Evolutionary conservation across 106 monocot genomes (phyloP), one percentile per base, ranked within the genome.

Genomic region (Dendrobium nobile): DNA sequence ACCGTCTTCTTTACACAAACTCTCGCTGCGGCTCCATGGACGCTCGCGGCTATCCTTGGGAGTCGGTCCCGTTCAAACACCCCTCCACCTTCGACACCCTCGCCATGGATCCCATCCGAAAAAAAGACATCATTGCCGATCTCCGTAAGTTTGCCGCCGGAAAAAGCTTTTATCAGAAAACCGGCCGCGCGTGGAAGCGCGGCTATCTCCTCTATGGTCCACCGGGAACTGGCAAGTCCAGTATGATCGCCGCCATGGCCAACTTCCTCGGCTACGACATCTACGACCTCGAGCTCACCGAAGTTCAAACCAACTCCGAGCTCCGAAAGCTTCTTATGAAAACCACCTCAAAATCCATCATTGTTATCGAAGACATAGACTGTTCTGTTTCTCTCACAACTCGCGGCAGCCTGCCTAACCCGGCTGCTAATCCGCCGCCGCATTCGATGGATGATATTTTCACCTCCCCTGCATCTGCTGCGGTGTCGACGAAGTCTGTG

Each of bases 351-450:
- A 91, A 93, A 33, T 96, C 96, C 1, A 89, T 96, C 77, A 96
- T 96, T 18, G 96, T 96, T 28, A 96, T 96, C 48, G 96, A 96
- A 58, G 96, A 96, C 80, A 96, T 96, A 41, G 96, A 96, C 73
- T 96, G 96, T 86, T 93, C 96, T 2, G 45, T 93, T 33, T 81
- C 85, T 9, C 86, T 95, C 48, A 80, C 81, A 5, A 85, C 86
- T 77, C 82, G 54, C 61, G 17, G 20, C 17, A 11, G 74, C 3
- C 41, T 43, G 55, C 24, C 76, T 18, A 16, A 51, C 10, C 13
- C 51, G 51, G 51, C 51, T 13, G 51, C 15, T 10, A 42, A 41
- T 2, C 13, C 44, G 59, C 17, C 41, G 27, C 18, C 24, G 76
- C 42, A 44, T 17, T 9, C 9, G 72, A n/a, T 16, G 9, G 75